phyloP scores from a whole-genome alignment of 306 rosid species.

The Sophora flavescens region DNA sequence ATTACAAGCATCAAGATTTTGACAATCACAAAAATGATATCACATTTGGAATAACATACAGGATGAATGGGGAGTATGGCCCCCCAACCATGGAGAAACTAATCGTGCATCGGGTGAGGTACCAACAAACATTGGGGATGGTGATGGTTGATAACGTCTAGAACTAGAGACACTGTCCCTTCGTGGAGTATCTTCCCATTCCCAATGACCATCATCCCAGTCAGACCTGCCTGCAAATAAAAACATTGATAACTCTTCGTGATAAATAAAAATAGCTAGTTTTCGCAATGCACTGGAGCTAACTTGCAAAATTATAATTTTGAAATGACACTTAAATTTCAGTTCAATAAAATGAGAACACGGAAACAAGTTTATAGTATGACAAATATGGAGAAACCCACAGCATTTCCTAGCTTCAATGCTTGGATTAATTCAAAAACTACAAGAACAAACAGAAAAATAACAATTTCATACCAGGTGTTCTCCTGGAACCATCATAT shows the following conservation, averaged over 20 bases:
- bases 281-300: slow-evolving; percentile 28
- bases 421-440: slow-evolving; percentile 27
- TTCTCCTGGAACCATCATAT: slow-evolving; percentile 81
- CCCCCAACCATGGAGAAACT: slow-evolving; percentile 96
- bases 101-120: slow-evolving; percentile 97
- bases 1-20: slow-evolving; percentile 21
- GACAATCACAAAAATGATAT: slow-evolving; percentile 4
- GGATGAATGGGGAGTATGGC: slow-evolving; percentile 71
- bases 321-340: slow-evolving; percentile 17
- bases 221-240: slow-evolving; percentile 80
- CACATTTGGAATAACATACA: slow-evolving; percentile 58
- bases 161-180: slow-evolving; percentile 70
- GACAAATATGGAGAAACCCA: slow-evolving; percentile 13
- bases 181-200: slow-evolving; percentile 94
- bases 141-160: slow-evolving; percentile 85
- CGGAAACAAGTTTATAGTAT: slow-evolving; percentile 27
- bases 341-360: slow-evolving; percentile 29
- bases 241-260: slow-evolving; percentile 21
- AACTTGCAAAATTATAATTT: slow-evolving; percentile 26
- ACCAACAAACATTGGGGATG: slow-evolving; percentile 90
- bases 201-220: slow-evolving; percentile 97
- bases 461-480: slow-evolving; percentile 65
- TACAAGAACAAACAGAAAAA: slow-evolving; percentile 3
- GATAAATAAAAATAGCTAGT: slow-evolving; percentile 34
- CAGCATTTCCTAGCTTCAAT: slow-evolving; percentile 30